Evolutionary conservation across 176 grass and related monocot genomes (phyloP).

Genomic region (Aegilops umbellulata): DNA sequence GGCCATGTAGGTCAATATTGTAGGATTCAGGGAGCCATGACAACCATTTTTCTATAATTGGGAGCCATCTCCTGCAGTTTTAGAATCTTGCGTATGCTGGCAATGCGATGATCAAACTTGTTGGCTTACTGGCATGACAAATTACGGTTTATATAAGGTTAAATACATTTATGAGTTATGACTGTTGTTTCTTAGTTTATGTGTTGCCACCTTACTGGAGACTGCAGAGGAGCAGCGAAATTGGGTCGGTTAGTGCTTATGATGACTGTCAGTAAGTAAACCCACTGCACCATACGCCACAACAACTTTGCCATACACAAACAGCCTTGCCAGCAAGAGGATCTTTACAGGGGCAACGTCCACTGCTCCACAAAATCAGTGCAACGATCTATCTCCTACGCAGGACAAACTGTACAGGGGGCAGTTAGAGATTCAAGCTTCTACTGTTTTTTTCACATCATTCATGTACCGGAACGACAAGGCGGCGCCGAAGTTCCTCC

Average conservation of each 20-base stretch:
- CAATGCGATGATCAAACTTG: neutral
- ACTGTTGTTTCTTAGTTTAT: neutral
- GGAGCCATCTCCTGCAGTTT: neutral
- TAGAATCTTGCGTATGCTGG: too few species aligned
- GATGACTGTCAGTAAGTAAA: neutral
- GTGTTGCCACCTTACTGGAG: neutral
- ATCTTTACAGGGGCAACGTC: constrained; percentile 27
- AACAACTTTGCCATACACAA: neutral
- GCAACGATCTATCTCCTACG: constrained; percentile 34
- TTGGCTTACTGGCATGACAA: neutral
- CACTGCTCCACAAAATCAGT: constrained; percentile 9
- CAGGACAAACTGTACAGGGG: constrained; percentile 37
- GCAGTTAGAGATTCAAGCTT: constrained; percentile 3
- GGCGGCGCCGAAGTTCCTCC: constrained; percentile 42
- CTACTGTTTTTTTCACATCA: constrained; percentile 41
- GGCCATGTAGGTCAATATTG: neutral
- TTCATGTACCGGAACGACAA: constrained; percentile 44
- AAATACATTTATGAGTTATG: neutral
- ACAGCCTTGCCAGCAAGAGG: constrained; percentile 13
- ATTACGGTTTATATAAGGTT: neutral
- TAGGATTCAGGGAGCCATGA: neutral
- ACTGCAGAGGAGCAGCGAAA: neutral
- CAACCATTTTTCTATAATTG: too few species aligned
- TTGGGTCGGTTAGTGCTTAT: neutral
- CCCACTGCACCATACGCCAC: neutral